Base-by-base conservation (phyloP, 768 basidiomycete genomes). In the Leccinum variicolor region DNA sequence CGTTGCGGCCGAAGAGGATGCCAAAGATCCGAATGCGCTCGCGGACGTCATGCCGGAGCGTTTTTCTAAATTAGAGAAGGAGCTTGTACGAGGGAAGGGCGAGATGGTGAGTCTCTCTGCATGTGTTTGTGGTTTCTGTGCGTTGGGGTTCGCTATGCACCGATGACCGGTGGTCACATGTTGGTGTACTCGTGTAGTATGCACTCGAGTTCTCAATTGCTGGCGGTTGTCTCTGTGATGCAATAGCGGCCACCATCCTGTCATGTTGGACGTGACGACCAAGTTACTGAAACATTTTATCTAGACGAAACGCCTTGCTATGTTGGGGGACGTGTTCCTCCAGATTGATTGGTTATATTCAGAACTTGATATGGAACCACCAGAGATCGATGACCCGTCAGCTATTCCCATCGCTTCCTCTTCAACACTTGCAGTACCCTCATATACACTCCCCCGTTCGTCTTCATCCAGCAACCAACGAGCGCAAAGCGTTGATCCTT, bases 301-400 rank as follows among this genome's bases (percentile, higher is more conserved):
- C 6, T 59, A 92, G 90, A 73, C 79, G 26, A 89, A 87, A 67
- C 85, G 91, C 26, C 77, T 90, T 33, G 75, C 78, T 50, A 79
- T 86, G 53, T 76, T 94, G 23, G 83, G 85, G 7, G 73, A 75
- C 9, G 78, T 82, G 31, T 84, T 94, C 60, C 72, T 85, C 11
- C 89, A 93, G 55, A 86, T 94, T 33, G 90, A 93, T 68, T 90
- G 86, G 83, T 74, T 95, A 15, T 83, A 92, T 63, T 80, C 83
- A 26, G 92, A 96, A 68, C 83, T 98, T 6, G 94, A 90, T 25
- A 82, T 93, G 34, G 56, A 79, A 3, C 79, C 86, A 31, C 88
- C 88, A 17, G 74, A 80, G 4, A 63, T 81, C 1, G 82, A 83
- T 17, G 81, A 83, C 55, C 68, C 70, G 68, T 62, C 66, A 52